Evolutionary conservation across 2,329 filamentous ascomycete species (phyloP).

Genomic region (Botryotinia convoluta): DNA sequence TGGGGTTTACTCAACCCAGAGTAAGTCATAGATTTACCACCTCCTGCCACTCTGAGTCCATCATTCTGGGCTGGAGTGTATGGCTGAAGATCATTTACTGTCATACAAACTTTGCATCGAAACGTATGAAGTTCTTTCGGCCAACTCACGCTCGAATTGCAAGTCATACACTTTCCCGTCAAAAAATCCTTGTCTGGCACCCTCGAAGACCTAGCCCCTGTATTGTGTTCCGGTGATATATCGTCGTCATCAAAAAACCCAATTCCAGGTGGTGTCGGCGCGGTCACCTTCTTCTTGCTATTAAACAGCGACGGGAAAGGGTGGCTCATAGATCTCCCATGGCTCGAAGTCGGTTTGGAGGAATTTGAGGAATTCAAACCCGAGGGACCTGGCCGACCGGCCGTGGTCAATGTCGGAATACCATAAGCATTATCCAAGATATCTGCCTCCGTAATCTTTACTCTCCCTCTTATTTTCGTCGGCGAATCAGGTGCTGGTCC

Average conservation of each 20-base stretch:
- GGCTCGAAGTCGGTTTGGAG: slow-evolving; percentile 21
- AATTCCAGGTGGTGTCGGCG: slow-evolving; percentile 27
- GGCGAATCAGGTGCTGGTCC: slow-evolving; percentile 13
- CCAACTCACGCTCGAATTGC: slow-evolving; percentile 77
- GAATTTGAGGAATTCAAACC: slow-evolving; percentile 17
- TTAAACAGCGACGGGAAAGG: slow-evolving; percentile 73
- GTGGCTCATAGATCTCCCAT: slow-evolving; percentile 65
- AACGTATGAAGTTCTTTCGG: slow-evolving; percentile 71
- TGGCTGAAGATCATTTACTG: slow-evolving; percentile 74
- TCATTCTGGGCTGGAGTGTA: slow-evolving; percentile 19
- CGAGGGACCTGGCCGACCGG: slow-evolving; percentile 19
- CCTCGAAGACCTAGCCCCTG: slow-evolving; percentile 37
- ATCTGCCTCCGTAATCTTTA: slow-evolving; percentile 36
- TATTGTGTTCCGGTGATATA: slow-evolving; percentile 19
- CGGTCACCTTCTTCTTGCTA: slow-evolving; percentile 52
- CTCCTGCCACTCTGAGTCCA: slow-evolving; percentile 23
- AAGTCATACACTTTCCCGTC: slow-evolving; percentile 80
- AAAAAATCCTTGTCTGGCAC: slow-evolving; percentile 57
- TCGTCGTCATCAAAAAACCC: not conserved
- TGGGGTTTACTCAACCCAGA: slow-evolving; percentile 24
- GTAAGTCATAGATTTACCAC: slow-evolving; percentile 25
- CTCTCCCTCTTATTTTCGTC: slow-evolving; percentile 4
- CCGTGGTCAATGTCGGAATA: slow-evolving; percentile 31
- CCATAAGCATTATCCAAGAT: slow-evolving; percentile 37
- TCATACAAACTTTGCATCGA: slow-evolving; percentile 79